A percentile compares a stretch with the other conserved stretches of the same genome.
phyloP scores from a whole-genome alignment of 768 basidiomycete genomes.

The Russula olivacea region DNA sequence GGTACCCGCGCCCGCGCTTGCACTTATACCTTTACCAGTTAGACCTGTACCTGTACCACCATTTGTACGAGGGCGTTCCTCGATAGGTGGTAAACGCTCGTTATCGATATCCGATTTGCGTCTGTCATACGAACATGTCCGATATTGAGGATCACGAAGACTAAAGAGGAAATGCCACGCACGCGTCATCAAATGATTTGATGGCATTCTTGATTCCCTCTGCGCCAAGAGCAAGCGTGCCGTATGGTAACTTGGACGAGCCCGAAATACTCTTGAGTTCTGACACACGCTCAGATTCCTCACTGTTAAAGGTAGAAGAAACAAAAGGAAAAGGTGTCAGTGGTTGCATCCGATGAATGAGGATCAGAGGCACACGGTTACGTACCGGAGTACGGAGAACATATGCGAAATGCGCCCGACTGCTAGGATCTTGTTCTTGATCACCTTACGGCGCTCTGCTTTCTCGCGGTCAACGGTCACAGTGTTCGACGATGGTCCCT shows the following conservation, averaged over 20 bases:
- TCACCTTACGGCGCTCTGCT: slow-evolving; percentile 76
- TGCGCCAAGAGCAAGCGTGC: slow-evolving; percentile 76
- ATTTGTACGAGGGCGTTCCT: not conserved
- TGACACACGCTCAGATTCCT: slow-evolving; percentile 96
- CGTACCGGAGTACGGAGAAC: slow-evolving; percentile 89
- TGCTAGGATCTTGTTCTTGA: slow-evolving; percentile 98
- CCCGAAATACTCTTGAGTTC: slow-evolving; percentile 92
- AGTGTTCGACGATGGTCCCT: slow-evolving; percentile 26
- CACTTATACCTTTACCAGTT: not conserved
- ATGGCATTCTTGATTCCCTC: slow-evolving; percentile 97
- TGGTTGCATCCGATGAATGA: not conserved
- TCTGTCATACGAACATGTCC: slow-evolving; percentile 36
- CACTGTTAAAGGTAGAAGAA: slow-evolving; percentile 41
- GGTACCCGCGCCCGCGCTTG: not conserved
- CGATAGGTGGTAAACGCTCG: slow-evolving; percentile 80
- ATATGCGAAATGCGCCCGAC: slow-evolving; percentile 95
- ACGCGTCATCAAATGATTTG: slow-evolving; percentile 93
- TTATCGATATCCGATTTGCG: slow-evolving; percentile 99
- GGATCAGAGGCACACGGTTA: slow-evolving; percentile 7
- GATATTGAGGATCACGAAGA: not conserved
- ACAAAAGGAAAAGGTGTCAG: not conserved
- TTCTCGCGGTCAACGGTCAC: slow-evolving; percentile 39
- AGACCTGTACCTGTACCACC: not conserved
- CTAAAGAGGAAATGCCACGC: slow-evolving; percentile 35
- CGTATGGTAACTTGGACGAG: slow-evolving; percentile 71